phyloP scores from a whole-genome alignment of 2,329 filamentous ascomycete genomes.

The Talaromyces sp. region DNA sequence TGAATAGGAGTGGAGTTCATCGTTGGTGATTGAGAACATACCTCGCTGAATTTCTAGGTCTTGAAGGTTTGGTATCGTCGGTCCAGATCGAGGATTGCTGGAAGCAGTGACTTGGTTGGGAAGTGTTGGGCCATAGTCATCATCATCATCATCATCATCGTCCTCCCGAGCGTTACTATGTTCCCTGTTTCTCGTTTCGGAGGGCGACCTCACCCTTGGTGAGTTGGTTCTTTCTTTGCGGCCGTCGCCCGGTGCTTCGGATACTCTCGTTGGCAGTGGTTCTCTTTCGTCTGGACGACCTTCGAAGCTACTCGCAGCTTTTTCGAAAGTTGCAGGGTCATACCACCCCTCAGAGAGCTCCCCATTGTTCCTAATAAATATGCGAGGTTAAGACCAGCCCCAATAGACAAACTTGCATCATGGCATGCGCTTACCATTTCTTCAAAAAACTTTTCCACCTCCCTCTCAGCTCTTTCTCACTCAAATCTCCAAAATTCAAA shows the following conservation, averaged over 20 bases:
- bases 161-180: slow-evolving; percentile 6
- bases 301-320: slow-evolving; percentile 26
- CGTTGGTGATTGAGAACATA: slow-evolving; percentile 10
- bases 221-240: background rate
- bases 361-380: slow-evolving; percentile 64
- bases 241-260: background rate
- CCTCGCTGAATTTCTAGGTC: slow-evolving; percentile 62
- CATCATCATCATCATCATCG: slow-evolving; percentile 37
- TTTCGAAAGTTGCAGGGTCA: slow-evolving; percentile 66
- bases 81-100: slow-evolving; percentile 41
- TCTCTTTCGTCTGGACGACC: background rate
- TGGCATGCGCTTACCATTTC: slow-evolving; percentile 62
- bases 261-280: background rate
- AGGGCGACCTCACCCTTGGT: slow-evolving; percentile 16
- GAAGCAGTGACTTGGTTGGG: slow-evolving; percentile 24
- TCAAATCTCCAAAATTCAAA: slow-evolving; percentile 61
- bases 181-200: slow-evolving; percentile 4
- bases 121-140: slow-evolving; percentile 58
- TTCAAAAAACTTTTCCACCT: slow-evolving; percentile 90
- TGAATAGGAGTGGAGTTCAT: background rate
- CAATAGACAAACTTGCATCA: background rate
- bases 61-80: slow-evolving; percentile 62
- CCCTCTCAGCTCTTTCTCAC: slow-evolving; percentile 70
- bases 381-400: slow-evolving; percentile 37
- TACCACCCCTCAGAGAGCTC: slow-evolving; percentile 92